Evolutionary conservation across 345 rosid genomes (phyloP).

Genomic region (Salix arbutifolia): DNA sequence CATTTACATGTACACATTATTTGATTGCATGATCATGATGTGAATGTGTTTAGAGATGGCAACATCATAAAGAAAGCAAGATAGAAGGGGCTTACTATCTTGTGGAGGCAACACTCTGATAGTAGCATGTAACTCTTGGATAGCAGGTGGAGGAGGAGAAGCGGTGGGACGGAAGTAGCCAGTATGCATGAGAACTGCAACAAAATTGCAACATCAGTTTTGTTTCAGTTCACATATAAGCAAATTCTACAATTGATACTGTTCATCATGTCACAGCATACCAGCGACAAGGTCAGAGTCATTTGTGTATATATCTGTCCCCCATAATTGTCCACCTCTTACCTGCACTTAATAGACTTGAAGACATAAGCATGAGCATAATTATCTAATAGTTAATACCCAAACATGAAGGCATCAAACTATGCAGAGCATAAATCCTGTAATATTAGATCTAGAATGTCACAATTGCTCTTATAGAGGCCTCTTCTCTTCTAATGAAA

Average conservation of each 20-base stretch:
- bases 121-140: conserved; percentile 85
- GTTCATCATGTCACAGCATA: conserved; percentile 22
- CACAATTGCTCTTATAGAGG: neutral
- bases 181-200: conserved; percentile 96
- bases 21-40: neutral
- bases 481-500: neutral
- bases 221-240: conserved; percentile 4
- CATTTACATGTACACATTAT: neutral
- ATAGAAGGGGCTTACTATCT: conserved; percentile 59
- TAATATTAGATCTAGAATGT: neutral
- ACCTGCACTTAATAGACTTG: conserved; percentile 52
- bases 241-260: neutral
- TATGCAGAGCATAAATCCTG: neutral
- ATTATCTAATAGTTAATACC: neutral
- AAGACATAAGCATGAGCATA: neutral
- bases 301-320: conserved; percentile 91
- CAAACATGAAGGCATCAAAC: neutral
- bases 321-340: conserved; percentile 98
- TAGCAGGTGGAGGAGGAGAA: conserved; percentile 92
- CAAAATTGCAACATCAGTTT: conserved; percentile 19
- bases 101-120: conserved; percentile 83
- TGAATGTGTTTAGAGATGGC: neutral
- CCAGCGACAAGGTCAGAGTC: conserved; percentile 99
- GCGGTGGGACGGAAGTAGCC: conserved; percentile 98
- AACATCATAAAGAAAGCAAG: neutral